Evolutionary conservation across 2,329 filamentous ascomycete genomes (phyloP), one percentile per base, ranked within the genome.

Genomic region (Botrytis deweyae): DNA sequence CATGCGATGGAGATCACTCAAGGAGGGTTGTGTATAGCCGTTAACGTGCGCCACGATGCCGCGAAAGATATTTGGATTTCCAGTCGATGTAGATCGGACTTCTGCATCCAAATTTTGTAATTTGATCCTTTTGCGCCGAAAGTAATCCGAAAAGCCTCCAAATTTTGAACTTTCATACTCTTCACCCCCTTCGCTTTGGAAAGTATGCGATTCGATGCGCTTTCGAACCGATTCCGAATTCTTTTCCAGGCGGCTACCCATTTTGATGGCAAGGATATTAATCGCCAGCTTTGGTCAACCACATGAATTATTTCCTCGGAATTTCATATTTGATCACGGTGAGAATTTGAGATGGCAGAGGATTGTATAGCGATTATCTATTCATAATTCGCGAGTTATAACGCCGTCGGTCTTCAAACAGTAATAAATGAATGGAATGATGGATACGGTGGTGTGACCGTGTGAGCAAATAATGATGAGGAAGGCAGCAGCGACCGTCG

Each of bases 101-200:
- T 97, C 89, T 14, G 90, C 91, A 83, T 99, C 96, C 44, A 96
- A 88, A 80, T 99, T 99, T 82, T 98, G 96, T 5, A 99, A 87
- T 81, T 99, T 99, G 82, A 97, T 90, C 86, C 97, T 98, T 86
- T 99, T 99, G 73, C 95, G 91, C 68, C 95, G 88, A 81, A 98
- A 97, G 82, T 98, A 99, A 80, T 98, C 95, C 38, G 87, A 84
- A 79, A 98, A 97, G 14, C 95, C 95, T 40, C 94, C 93, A 82
- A 98, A 99, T 70, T 88, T 89, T 76, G 94, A 98, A 2, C 87
- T 89, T 74, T 91, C 90, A 82, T 99, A 99, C 82, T 99, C 97
- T 74, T 98, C 95, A 73, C 96, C 95, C 38, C 88, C 88, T 81
- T 98, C 94, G 79, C 92, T 87, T 3, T 91, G 86, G 81, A 98